Percentiles rank a stretch among this genome's conserved stretches.
Conservation (phyloP, 257 asterid genomes). For the Plantago ovata region DNA sequence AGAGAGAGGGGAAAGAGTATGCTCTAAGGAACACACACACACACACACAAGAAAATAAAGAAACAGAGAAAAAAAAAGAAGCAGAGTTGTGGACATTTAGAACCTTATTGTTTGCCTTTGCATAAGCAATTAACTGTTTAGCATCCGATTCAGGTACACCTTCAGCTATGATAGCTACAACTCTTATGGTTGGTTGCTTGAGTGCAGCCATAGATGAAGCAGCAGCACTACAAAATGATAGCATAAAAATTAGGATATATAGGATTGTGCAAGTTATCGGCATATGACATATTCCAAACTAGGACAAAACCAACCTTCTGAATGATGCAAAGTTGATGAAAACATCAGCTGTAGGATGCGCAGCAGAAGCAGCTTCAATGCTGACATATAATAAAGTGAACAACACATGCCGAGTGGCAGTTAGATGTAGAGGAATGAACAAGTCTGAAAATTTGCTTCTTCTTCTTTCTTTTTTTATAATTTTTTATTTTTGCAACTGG, state of each 20-base stretch:
- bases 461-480: too few species aligned
- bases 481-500: too few species aligned
- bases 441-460: background rate
- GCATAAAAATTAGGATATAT: conserved; percentile 13
- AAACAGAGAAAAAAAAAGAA: background rate
- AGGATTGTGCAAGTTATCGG: conserved; percentile 16
- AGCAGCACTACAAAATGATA: conserved; percentile 76
- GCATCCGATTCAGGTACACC: conserved; percentile 98
- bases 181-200: conserved; percentile 94
- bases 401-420: background rate
- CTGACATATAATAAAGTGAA: conserved; percentile 29
- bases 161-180: conserved; percentile 96
- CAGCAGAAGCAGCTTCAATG: conserved; percentile 89
- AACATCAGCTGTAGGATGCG: conserved; percentile 98
- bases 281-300: background rate
- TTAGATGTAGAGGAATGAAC: background rate
- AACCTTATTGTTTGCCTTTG: conserved; percentile 96
- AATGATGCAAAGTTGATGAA: conserved; percentile 97
- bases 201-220: conserved; percentile 97
- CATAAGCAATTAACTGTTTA: conserved; percentile 94
- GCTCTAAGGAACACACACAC: too few species aligned
- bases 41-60: background rate
- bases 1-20: too few species aligned
- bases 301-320: conserved; percentile 69
- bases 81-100: conserved; percentile 10